phyloP scores from a whole-genome alignment of 1,139 yeast species.

The Pichia cactophila region DNA sequence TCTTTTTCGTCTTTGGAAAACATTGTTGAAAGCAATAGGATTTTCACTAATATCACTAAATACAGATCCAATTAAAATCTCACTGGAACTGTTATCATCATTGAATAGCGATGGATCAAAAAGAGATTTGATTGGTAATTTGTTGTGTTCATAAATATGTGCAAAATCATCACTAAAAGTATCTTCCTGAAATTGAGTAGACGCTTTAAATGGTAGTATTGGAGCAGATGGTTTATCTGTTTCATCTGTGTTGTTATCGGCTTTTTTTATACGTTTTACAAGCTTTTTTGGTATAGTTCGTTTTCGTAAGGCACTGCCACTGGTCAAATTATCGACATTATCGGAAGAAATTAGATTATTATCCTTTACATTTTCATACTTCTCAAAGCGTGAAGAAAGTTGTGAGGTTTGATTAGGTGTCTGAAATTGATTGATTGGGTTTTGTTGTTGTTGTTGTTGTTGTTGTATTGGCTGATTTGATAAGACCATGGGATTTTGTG shows the following conservation, averaged over 20 bases:
- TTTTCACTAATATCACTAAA: constrained; percentile 29
- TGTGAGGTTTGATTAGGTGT: constrained; percentile 1
- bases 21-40: constrained; percentile 40
- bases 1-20: constrained; percentile 33
- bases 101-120: constrained; percentile 44
- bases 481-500: neutral
- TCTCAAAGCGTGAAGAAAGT: constrained; percentile 18
- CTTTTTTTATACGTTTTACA: constrained; percentile 34
- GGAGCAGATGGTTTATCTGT: constrained; percentile 18
- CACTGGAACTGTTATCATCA: constrained; percentile 28
- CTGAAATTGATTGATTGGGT: constrained; percentile 3
- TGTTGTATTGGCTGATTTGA: neutral
- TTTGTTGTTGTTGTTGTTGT: constrained; percentile 9
- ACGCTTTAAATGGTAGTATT: constrained; percentile 21
- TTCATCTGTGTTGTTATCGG: constrained; percentile 12
- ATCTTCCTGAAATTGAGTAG: constrained; percentile 20
- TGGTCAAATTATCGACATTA: constrained; percentile 21
- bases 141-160: constrained; percentile 30
- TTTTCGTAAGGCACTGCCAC: constrained; percentile 26
- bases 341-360: constrained; percentile 1
- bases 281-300: constrained; percentile 49
- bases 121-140: constrained; percentile 56
- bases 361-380: constrained; percentile 10
- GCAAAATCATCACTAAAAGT: constrained; percentile 19
- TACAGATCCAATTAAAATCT: constrained; percentile 18